Evolutionary conservation across 2,329 filamentous ascomycete species (phyloP), one percentile per base, ranked within the genome.

Genomic region (Gaeumannomyces tritici): DNA sequence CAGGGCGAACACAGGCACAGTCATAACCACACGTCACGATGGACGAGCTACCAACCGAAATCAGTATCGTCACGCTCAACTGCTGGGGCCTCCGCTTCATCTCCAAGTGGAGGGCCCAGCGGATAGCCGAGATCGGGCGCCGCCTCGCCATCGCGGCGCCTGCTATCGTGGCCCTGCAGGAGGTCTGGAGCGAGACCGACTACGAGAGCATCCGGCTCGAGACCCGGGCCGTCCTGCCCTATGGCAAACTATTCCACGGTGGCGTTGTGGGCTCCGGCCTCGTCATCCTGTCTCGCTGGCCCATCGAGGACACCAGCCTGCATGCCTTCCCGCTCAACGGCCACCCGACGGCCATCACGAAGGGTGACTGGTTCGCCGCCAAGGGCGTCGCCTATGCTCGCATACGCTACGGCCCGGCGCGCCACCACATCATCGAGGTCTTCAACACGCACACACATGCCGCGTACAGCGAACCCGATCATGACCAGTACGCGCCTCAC

Each of bases 21-120:
- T n/a, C 31, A 21, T n/a, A n/a, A n/a, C n/a, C n/a, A n/a, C n/a
- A n/a, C n/a, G 31, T 11, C 57, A 47, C 24, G 15, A 58, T 64
- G 54, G 63, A 60, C 33, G 62, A 64, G n/a, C 73, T 70, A 67
- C 84, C 82, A 24, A 77, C 77, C 35, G 82, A 87, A 63, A 83
- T 98, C 72, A 88, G 89, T 70, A 81, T 98, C 68, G 78, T 97
- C 67, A 95, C 91, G 5, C 85, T 96, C 73, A 99, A 99, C 76
- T 97, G 92, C 84, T 98, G 95, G 93, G 95, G 95, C 61, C 86
- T 98, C 65, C 93, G 96, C 71, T 91, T 86, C 77, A 82, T 98
- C 70, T 88, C 93, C 61, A 87, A 88, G 67, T 84, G 90, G 67
- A 90, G 93, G 67, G 79, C 83, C 66, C 88, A 89, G 69, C 90